Conservation (phyloP, 2,329 filamentous ascomycete species). For the Atkinsonella texensis region DNA sequence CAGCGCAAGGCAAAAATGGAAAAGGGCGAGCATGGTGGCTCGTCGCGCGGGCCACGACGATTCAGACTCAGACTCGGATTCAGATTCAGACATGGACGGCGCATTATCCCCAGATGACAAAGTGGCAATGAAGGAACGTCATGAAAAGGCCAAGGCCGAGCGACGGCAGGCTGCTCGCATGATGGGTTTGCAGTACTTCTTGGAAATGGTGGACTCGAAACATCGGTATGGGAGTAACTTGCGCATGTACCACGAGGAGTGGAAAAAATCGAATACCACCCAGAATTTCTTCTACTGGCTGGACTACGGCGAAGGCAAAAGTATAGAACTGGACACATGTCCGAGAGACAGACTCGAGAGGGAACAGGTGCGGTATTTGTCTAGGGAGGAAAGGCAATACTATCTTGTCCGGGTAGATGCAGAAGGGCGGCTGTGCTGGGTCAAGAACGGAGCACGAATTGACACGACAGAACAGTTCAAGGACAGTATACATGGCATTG, state of each 20-base stretch:
- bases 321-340: constrained; percentile 58
- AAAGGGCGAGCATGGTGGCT: constrained; percentile 58
- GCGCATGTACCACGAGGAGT: constrained; percentile 69
- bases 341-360: constrained; percentile 63
- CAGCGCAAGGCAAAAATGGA: constrained; percentile 59
- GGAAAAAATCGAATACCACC: constrained; percentile 63
- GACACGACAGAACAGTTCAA: constrained; percentile 65
- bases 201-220: constrained; percentile 75
- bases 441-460: constrained; percentile 67
- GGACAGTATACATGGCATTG: constrained; percentile 68
- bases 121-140: constrained; percentile 26
- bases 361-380: constrained; percentile 75
- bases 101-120: constrained; percentile 23
- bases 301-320: constrained; percentile 64
- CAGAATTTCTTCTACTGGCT: constrained; percentile 96
- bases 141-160: constrained; percentile 38
- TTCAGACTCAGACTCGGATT: constrained; percentile 33
- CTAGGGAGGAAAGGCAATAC: constrained; percentile 65
- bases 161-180: constrained; percentile 57
- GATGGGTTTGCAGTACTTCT: constrained; percentile 79
- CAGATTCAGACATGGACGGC: constrained; percentile 29
- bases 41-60: constrained; percentile 60
- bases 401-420: constrained; percentile 69
- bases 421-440: constrained; percentile 72
- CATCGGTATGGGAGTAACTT: constrained; percentile 81